A percentile compares a stretch with the other conserved stretches of the same genome.
These are phyloP conservation scores for Pichia sp. DNA, from an alignment of 1,139 yeast genomes.

Conservation along the genomic window DNA sequence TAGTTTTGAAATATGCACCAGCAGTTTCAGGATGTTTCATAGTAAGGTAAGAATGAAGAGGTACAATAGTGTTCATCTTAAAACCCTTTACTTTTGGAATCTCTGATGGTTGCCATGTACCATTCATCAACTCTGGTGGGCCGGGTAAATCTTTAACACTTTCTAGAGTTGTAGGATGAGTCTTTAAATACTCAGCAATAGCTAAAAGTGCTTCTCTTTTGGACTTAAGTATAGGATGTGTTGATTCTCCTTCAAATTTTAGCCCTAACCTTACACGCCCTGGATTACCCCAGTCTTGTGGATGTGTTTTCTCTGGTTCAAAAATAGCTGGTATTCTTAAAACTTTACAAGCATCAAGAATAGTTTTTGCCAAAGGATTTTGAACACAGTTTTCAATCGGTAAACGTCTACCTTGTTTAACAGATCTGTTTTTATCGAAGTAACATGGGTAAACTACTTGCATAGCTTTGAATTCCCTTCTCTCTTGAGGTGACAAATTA, in stretches of 20 bases:
- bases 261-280: conserved; percentile 80
- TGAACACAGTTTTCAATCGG: conserved; percentile 58
- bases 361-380: conserved; percentile 80
- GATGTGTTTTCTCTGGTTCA: conserved; percentile 83
- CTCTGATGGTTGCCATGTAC: conserved; percentile 47
- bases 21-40: conserved; percentile 84
- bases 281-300: conserved; percentile 96
- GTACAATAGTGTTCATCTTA: conserved; percentile 78
- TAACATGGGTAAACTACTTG: conserved; percentile 86
- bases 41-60: conserved; percentile 71
- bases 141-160: conserved; percentile 57
- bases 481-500: conserved; percentile 34
- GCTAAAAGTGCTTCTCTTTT: conserved; percentile 62
- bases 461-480: conserved; percentile 56
- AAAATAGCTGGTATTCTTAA: conserved; percentile 49
- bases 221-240: conserved; percentile 36
- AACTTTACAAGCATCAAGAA: conserved; percentile 56
- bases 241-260: conserved; percentile 39
- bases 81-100: conserved; percentile 79
- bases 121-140: conserved; percentile 40
- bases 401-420: conserved; percentile 79
- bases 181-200: conserved; percentile 54
- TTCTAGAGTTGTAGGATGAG: conserved; percentile 65
- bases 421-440: conserved; percentile 73
- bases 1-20: conserved; percentile 46